Percentiles rank a stretch among this genome's conserved stretches.
Conservation (phyloP, 768 basidiomycete genomes). For the Cystobasidium tubakii region DNA sequence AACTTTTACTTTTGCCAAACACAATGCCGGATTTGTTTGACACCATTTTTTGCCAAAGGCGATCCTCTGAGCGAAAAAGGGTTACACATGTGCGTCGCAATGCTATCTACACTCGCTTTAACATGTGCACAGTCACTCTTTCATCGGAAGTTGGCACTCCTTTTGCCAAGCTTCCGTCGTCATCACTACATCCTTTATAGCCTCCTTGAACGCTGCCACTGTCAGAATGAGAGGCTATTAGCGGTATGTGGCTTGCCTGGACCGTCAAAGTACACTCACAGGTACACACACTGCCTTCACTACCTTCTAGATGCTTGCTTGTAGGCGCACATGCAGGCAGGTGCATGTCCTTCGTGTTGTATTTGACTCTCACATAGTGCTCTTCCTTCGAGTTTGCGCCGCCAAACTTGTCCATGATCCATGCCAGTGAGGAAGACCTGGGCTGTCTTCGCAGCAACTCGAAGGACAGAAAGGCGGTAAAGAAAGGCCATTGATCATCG, state of each 20-base stretch:
- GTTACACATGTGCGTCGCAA: no score
- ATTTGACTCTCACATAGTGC: constrained; percentile 22
- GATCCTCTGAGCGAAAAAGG: no score
- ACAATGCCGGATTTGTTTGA: no score
- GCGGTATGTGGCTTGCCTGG: background rate
- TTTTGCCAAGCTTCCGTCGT: constrained; percentile 20
- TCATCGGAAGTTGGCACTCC: constrained; percentile 6
- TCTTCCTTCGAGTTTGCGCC: background rate
- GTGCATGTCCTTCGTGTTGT: constrained; percentile 22
- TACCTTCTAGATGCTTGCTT: constrained; percentile 20
- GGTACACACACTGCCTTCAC: constrained; percentile 20
- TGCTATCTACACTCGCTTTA: no score
- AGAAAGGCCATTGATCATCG: constrained; percentile 38
- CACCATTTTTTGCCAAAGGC: no score
- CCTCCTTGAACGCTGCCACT: constrained; percentile 28
- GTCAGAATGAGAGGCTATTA: background rate
- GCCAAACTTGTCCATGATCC: background rate
- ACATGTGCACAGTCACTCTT: background rate
- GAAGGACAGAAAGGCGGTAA: constrained; percentile 34
- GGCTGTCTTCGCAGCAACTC: constrained; percentile 21
- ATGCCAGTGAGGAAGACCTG: background rate
- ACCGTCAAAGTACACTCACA: background rate
- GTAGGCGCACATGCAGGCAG: constrained; percentile 4
- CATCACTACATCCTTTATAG: constrained; percentile 16
- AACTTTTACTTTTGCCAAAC: no score